Evolutionary conservation across 129 eudicot species (phyloP), one percentile per base, ranked within the genome.

Genomic region (Saussurea involucrata): DNA sequence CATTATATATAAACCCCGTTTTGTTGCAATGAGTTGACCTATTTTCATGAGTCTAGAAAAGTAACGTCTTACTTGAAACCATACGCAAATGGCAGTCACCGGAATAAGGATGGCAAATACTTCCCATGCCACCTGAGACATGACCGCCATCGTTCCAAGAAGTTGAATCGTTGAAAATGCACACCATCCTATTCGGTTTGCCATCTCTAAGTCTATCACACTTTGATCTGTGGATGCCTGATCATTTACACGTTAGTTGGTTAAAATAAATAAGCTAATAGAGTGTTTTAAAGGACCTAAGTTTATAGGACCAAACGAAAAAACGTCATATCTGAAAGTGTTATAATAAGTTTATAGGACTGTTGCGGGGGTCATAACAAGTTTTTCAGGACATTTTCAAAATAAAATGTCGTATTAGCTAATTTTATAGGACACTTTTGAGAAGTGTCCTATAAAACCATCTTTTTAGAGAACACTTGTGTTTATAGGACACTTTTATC

Each of bases 91-190:
- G 58, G 88, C 95, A 63, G 95, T 95, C 3, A 92, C 95, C 0
- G 99, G 97, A 84, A 95, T 85, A 82, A 92, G 88, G 80, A 95
- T 90, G 71, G 86, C 86, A 53, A 95, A 90, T 29, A 95, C 97
- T 87, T 92, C 91, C 99, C 99, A 95, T 55, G 99, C 95, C 24
- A 84, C 97, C 80, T 95, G 99, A 63, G 99, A 95, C 99, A 95
- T 95, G 24, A 95, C 99, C 3, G 86, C 92, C 75, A 95, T 88
- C n/a, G 95, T 95, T 29, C 99, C 99, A 24, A 92, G 75, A 78
- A 92, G 87, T 77, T 92, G 99, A 76, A 95, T 95, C 4, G 80
- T 73, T 68, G 97, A 92, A 83, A 92, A 92, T 0, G 99, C 99
- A 64, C 92, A 88, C 96, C 94, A 92, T 40, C 95, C 99, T 73